A percentile compares a stretch with the other conserved stretches of the same genome.
Conservation (phyloP, 2,329 filamentous ascomycete genomes). For the Arthrobotrys entomopaga region DNA sequence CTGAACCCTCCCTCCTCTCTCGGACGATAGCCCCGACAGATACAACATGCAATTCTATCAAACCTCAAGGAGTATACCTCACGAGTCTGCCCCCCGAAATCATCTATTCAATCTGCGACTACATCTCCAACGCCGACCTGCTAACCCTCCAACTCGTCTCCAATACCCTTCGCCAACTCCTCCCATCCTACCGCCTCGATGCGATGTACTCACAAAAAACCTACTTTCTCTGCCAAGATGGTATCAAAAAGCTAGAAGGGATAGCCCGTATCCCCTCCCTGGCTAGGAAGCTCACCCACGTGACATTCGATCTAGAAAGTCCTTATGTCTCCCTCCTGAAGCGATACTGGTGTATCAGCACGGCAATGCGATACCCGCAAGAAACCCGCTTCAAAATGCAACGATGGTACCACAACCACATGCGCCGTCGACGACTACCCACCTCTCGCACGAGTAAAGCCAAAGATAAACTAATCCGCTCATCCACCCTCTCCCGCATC, state of each 20-base stretch:
- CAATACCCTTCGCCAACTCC: constrained; percentile 14
- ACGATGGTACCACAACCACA: constrained; percentile 47
- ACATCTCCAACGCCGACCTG: constrained; percentile 34
- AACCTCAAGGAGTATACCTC: background rate
- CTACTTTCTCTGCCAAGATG: constrained; percentile 47
- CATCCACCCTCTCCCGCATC: background rate
- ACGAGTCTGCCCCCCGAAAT: constrained; percentile 33
- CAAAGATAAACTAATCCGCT: constrained; percentile 5
- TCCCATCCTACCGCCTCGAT: constrained; percentile 20
- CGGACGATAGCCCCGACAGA: background rate
- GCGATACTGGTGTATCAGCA: constrained; percentile 48
- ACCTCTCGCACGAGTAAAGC: constrained; percentile 6
- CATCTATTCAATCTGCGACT: constrained; percentile 44
- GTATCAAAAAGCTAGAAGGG: constrained; percentile 37
- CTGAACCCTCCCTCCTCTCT: background rate
- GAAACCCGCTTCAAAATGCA: constrained; percentile 40
- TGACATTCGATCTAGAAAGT: constrained; percentile 42
- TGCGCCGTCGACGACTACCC: constrained; percentile 14
- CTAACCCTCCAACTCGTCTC: constrained; percentile 46
- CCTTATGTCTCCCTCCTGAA: constrained; percentile 45
- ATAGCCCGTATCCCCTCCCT: constrained; percentile 30
- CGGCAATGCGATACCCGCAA: constrained; percentile 41
- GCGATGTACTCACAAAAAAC: constrained; percentile 42
- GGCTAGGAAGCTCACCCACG: constrained; percentile 34
- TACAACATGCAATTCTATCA: background rate